These are phyloP conservation scores for Aegilops sharonensis DNA, from an alignment of 176 grass and related monocot species.

Conservation along the genomic window DNA sequence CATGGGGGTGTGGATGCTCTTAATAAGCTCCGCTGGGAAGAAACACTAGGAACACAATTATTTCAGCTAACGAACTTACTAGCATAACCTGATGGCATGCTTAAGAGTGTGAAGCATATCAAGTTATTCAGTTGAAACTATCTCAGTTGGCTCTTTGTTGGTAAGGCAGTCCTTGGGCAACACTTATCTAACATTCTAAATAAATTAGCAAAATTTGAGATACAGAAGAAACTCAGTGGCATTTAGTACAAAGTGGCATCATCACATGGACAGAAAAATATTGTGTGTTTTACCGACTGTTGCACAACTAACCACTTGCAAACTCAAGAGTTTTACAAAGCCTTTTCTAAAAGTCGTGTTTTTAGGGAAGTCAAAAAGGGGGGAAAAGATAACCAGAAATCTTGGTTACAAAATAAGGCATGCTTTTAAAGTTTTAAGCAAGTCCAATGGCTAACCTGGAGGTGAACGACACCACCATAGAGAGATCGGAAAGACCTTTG, in stretches of 20 bases:
- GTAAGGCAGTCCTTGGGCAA: constrained; percentile 47
- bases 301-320: neutral
- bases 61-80: neutral
- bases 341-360: neutral
- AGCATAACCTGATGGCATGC: neutral
- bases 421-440: neutral
- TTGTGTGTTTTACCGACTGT: neutral
- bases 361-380: neutral
- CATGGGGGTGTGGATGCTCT: constrained; percentile 43
- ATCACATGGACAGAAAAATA: neutral
- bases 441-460: constrained; percentile 47
- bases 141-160: constrained; percentile 32
- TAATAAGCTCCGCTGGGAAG: constrained; percentile 55
- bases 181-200: constrained; percentile 49
- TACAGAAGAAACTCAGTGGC: neutral
- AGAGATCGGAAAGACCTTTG: constrained; percentile 44
- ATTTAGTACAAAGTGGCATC: neutral
- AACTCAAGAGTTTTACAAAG: neutral
- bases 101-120: neutral
- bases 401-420: neutral
- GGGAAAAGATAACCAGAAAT: neutral
- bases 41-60: constrained; percentile 43
- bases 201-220: neutral
- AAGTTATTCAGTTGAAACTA: neutral
- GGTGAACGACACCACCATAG: constrained; percentile 47